These are phyloP conservation scores for Dentipellis sp. DNA, from an alignment of 768 basidiomycete species.

Conservation along the genomic window DNA sequence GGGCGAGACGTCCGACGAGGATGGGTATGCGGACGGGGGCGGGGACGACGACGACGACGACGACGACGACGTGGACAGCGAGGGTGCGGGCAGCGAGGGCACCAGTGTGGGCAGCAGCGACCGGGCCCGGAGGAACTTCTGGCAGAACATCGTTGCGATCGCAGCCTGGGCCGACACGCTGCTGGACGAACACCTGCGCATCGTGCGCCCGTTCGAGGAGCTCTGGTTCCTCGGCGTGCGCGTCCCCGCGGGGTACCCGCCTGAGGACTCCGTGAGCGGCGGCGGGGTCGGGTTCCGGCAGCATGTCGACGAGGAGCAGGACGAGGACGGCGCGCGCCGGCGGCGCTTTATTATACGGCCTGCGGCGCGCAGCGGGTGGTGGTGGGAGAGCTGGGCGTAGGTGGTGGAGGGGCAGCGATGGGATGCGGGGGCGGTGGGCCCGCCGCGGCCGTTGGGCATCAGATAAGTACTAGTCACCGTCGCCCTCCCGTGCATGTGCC, in stretches of 20 bases:
- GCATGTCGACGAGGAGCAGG: background rate
- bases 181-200: constrained; percentile 9
- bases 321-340: background rate
- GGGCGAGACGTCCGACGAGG: background rate
- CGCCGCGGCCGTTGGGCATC: no score
- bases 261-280: background rate
- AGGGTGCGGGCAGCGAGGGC: constrained; percentile 14
- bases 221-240: constrained; percentile 10
- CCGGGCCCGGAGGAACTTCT: constrained; percentile 46
- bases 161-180: constrained; percentile 11
- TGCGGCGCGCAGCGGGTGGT: background rate
- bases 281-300: background rate
- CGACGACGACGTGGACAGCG: background rate
- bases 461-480: no score
- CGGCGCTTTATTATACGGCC: background rate
- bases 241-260: background rate
- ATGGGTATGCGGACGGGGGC: background rate
- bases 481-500: no score
- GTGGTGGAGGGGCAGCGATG: background rate
- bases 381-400: background rate
- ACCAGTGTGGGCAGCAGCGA: constrained; percentile 63
- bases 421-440: no score
- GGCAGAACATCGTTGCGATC: constrained; percentile 1
- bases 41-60: background rate
- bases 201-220: constrained; percentile 5